Percentiles rank a stretch among this genome's conserved stretches.
phyloP scores from a whole-genome alignment of 1,284 basidiomycete species.

The Apiotrichum sp. region DNA sequence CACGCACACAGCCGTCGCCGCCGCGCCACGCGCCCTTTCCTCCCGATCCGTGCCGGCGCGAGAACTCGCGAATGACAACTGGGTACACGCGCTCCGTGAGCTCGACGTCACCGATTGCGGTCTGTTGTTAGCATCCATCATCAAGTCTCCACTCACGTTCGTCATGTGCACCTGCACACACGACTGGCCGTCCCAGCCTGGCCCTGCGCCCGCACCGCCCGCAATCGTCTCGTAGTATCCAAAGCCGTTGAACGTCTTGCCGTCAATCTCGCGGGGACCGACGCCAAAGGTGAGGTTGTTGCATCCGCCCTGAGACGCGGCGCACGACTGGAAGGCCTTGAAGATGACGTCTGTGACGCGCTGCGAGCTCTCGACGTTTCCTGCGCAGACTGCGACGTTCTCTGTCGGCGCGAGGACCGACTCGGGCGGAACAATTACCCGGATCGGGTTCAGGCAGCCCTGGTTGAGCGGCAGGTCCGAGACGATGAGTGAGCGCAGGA shows the following conservation, averaged over 20 bases:
- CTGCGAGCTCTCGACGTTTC: constrained; percentile 88
- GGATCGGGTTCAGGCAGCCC: constrained; percentile 41
- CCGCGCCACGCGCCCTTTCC: constrained; percentile 74
- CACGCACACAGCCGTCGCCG: constrained; percentile 81
- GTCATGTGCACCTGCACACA: constrained; percentile 40
- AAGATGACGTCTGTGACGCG: constrained; percentile 92
- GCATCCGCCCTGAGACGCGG: constrained; percentile 83
- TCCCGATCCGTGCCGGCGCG: constrained; percentile 65
- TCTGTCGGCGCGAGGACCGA: constrained; percentile 74
- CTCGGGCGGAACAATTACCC: constrained; percentile 54
- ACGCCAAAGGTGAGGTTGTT: constrained; percentile 65
- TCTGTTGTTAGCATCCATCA: not conserved
- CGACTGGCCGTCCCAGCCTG: constrained; percentile 68
- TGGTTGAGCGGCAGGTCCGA: constrained; percentile 67
- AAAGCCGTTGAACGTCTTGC: constrained; percentile 62
- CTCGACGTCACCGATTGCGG: constrained; percentile 38
- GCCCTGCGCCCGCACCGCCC: constrained; percentile 90
- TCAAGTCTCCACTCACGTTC: constrained; percentile 6
- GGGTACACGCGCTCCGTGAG: constrained; percentile 57
- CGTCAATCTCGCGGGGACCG: constrained; percentile 65
- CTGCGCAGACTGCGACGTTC: constrained; percentile 85
- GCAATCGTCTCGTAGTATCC: constrained; percentile 96
- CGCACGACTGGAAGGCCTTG: constrained; percentile 85
- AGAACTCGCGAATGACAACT: constrained; percentile 76
- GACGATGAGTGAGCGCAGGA: constrained; percentile 86